Evolutionary conservation across 1,284 basidiomycete genomes (phyloP).

Genomic region (Sporisorium graminicola): DNA sequence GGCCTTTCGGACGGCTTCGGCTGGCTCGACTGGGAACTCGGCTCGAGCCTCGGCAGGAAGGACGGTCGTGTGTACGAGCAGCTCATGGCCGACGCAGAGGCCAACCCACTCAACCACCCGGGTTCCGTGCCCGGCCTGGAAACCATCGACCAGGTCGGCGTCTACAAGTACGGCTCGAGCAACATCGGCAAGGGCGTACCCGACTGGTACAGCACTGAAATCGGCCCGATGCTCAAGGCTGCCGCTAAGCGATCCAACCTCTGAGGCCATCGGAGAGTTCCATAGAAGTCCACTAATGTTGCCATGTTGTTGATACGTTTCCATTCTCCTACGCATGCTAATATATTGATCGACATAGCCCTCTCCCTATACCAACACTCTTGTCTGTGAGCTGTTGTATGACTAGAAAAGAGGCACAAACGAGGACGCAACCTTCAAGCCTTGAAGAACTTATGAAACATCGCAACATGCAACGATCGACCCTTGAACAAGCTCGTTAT

Average conservation of each 20-base stretch:
- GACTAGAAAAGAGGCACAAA: too few relatives aligned
- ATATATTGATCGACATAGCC: too few relatives aligned
- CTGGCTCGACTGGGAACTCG: slow-evolving; percentile 81
- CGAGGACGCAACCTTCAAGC: neutral
- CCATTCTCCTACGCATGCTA: too few relatives aligned
- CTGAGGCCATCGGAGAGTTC: slow-evolving; percentile 3
- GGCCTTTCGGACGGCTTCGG: slow-evolving; percentile 81
- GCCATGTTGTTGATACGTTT: too few relatives aligned
- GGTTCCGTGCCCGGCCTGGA: slow-evolving; percentile 24
- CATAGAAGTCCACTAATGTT: too few relatives aligned
- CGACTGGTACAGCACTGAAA: slow-evolving; percentile 55
- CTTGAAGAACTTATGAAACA: slow-evolving; percentile 37
- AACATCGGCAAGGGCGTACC: slow-evolving; percentile 58
- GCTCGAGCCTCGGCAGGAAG: slow-evolving; percentile 75
- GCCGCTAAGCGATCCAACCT: slow-evolving; percentile 45
- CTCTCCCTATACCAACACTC: too few relatives aligned
- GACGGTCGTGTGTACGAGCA: slow-evolving; percentile 80
- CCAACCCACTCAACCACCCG: slow-evolving; percentile 76
- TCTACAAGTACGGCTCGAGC: slow-evolving; percentile 48
- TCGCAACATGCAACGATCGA: slow-evolving; percentile 35
- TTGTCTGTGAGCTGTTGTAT: too few relatives aligned
- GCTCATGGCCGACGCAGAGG: slow-evolving; percentile 77
- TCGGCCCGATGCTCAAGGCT: slow-evolving; percentile 54
- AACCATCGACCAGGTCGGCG: slow-evolving; percentile 46
- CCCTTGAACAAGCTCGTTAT: slow-evolving; percentile 42